Percentiles rank a stretch among this genome's conserved stretches.
phyloP scores from a whole-genome alignment of 768 basidiomycete species.

The Coprinellus micaceus region DNA sequence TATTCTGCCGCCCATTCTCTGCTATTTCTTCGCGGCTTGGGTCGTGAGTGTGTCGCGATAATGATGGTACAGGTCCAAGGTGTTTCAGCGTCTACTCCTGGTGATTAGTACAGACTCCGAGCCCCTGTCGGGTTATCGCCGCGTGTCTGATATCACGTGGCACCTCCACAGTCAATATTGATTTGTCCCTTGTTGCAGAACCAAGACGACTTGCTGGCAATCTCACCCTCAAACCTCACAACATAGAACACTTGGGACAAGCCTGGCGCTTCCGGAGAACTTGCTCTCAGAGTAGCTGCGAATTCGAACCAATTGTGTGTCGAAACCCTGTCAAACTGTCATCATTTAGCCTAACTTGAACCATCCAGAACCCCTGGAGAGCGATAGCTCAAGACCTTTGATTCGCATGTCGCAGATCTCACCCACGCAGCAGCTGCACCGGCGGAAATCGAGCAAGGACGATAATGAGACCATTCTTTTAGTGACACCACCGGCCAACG shows the following conservation, averaged over 20 bases:
- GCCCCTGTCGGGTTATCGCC: neutral
- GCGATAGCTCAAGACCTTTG: neutral
- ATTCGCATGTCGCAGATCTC: neutral
- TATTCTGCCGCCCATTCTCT: no score
- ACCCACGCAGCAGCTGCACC: constrained; percentile 4
- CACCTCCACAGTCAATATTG: no score
- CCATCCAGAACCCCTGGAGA: neutral
- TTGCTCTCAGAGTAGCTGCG: no score
- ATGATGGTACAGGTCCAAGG: neutral
- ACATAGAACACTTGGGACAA: no score
- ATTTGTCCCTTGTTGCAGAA: no score
- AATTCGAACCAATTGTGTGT: no score
- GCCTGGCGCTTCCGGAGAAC: no score
- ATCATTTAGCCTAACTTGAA: neutral
- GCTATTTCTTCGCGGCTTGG: no score
- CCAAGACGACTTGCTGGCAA: no score
- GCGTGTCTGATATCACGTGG: neutral
- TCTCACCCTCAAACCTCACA: no score
- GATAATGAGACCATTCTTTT: constrained; percentile 5
- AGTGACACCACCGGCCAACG: neutral
- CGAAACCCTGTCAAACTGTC: no score
- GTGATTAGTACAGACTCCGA: neutral
- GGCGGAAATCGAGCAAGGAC: constrained; percentile 13
- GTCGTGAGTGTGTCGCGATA: no score
- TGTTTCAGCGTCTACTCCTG: neutral